Evolutionary conservation across 108 stramenopile genomes (phyloP).

Genomic region (Fistulifera solaris): DNA sequence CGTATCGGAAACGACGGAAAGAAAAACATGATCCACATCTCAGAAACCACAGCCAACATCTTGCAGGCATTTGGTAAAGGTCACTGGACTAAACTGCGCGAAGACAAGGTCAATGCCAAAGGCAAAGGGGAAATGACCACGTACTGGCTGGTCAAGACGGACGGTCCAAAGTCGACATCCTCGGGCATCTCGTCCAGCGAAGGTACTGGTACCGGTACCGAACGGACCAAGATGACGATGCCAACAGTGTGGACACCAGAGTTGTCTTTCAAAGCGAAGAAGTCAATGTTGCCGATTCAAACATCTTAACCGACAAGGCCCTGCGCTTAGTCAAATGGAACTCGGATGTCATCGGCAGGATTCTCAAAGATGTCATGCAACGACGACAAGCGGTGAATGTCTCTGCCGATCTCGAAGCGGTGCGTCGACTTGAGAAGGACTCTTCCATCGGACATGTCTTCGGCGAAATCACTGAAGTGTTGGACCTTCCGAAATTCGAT

Average conservation of each 20-base stretch:
- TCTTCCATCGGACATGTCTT: neutral
- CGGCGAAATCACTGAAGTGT: conserved; percentile 1
- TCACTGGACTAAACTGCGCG: conserved; percentile 15
- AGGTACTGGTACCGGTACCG: too few species aligned
- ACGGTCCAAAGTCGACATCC: too few species aligned
- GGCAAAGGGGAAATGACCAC: conserved; percentile 37
- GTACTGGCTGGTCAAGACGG: conserved; percentile 15
- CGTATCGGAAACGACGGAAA: conserved; percentile 35
- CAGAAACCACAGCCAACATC: conserved; percentile 25
- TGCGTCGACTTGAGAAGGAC: neutral
- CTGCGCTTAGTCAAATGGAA: conserved; percentile 10
- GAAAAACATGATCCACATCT: conserved; percentile 31
- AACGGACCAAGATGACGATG: too few species aligned
- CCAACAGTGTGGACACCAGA: too few species aligned
- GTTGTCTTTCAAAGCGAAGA: too few species aligned
- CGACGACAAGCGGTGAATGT: neutral
- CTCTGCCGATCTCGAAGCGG: neutral
- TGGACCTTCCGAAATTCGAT: conserved; percentile 1
- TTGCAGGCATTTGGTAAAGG: conserved; percentile 27
- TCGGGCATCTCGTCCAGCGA: too few species aligned
- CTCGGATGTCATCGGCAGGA: conserved; percentile 3
- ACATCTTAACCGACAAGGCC: neutral
- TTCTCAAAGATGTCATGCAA: conserved; percentile 1
- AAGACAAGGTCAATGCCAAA: conserved; percentile 26
- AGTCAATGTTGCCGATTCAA: too few species aligned